Base-by-base conservation (phyloP, 1,284 basidiomycete species). In the Termitomyces sp. region DNA sequence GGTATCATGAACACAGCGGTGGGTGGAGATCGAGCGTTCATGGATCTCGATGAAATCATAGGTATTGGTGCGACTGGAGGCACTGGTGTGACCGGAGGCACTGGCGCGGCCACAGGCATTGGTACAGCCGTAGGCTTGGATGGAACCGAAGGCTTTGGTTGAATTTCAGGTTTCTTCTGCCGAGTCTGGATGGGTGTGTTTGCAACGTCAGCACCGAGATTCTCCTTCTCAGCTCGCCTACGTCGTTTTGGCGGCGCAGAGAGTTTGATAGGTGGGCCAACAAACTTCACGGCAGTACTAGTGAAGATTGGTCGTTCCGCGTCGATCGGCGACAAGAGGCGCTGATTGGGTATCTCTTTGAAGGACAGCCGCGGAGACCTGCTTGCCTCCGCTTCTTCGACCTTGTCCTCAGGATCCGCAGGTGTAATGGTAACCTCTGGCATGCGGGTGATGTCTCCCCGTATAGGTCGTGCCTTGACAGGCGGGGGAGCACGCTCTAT, bases 1-100 rank as follows among this genome's bases (percentile, higher is more conserved):
- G 46, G 46, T 8, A 48, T 48, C 46, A 48, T 48, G 4, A 48
- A 48, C 4, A 50, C 38, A n/a, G 48, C 48, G 12, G 38, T 50
- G 15, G 46, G 46, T 17, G 46, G 46, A 5, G 33, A 36, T 26
- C 46, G 19, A 15, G 46, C 15, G 8, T 38, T 30, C 12, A 1
- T 19, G 2, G 44, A 30, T 30, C 31, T 31, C 2, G 44, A 12
- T 13, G 17, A 4, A 8, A 48, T 6, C 30, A 13, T 17, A 17
- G 36, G 36, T 6, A 8, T 4, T 17, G 36, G 36, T 17, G 46
- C 15, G 15, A 48, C 30, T 6, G 2, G 13, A 7, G 44, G 44
- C 30, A 31, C 19, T 7, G 44, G 12, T 13, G 17, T 1, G 15
- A 38, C 9, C 30, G 9, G 2, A 19, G 30, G 30, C 6, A 19